Conservation (phyloP, 2,329 filamentous ascomycete species). For the Ambrosiella xylebori region DNA sequence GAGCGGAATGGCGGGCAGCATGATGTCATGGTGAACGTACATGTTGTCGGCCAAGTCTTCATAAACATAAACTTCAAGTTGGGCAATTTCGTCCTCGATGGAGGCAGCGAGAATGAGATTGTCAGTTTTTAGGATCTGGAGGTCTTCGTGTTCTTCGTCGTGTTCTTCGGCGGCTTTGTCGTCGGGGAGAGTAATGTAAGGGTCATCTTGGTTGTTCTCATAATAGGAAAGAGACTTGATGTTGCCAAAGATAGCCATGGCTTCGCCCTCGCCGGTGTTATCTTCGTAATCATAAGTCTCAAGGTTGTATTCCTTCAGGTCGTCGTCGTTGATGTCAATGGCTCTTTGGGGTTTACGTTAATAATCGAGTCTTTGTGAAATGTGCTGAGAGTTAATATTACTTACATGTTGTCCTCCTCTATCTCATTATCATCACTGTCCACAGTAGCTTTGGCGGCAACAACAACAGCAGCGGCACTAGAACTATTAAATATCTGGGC, state of each 20-base stretch:
- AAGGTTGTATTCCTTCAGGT: conserved; percentile 88
- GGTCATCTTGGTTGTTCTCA: conserved; percentile 83
- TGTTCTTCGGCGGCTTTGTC: conserved; percentile 56
- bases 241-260: conserved; percentile 88
- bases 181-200: conserved; percentile 79
- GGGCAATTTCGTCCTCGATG: conserved; percentile 91
- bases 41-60: conserved; percentile 91
- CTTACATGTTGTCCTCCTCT: conserved; percentile 13
- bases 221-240: conserved; percentile 88
- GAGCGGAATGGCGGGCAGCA: conserved; percentile 91
- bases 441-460: not conserved
- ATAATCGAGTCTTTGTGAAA: too few relatives aligned
- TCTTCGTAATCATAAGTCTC: conserved; percentile 72
- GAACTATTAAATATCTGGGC: conserved; percentile 9
- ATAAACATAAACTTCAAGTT: conserved; percentile 94
- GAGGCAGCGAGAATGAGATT: conserved; percentile 85
- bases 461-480: not conserved
- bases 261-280: conserved; percentile 36
- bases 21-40: conserved; percentile 98
- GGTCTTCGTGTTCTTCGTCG: conserved; percentile 68
- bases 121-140: conserved; percentile 83
- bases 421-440: conserved; percentile 6
- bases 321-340: conserved; percentile 51
- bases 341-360: not conserved
- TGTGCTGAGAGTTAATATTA: conserved; percentile 14